Evolutionary conservation across 2,329 filamentous ascomycete genomes (phyloP).

Genomic region (Simplicillium sp.): DNA sequence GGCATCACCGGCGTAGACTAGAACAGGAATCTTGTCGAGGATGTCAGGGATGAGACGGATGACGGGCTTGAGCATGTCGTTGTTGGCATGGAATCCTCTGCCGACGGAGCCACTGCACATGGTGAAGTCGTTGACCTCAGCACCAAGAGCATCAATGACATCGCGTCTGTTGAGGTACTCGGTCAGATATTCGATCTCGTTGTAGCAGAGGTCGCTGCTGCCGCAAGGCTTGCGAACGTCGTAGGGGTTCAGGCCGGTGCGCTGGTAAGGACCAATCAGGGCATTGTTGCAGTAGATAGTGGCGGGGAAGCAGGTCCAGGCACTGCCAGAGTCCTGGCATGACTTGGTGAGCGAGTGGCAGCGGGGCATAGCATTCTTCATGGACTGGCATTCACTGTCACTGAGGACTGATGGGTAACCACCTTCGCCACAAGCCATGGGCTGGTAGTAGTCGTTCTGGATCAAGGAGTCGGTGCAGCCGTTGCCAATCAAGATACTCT

Average conservation of each 20-base stretch:
- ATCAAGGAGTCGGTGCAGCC: slow-evolving; percentile 88
- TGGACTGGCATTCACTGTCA: slow-evolving; percentile 66
- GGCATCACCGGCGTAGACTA: slow-evolving; percentile 86
- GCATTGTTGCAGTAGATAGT: slow-evolving; percentile 99
- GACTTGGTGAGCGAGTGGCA: slow-evolving; percentile 80
- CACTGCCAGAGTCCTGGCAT: slow-evolving; percentile 87
- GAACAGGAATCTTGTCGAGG: slow-evolving; percentile 82
- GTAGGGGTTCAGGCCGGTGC: slow-evolving; percentile 87
- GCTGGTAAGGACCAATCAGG: slow-evolving; percentile 88
- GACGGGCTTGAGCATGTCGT: slow-evolving; percentile 99
- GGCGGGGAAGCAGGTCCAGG: slow-evolving; percentile 87
- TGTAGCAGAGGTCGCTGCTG: slow-evolving; percentile 84
- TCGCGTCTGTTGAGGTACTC: slow-evolving; percentile 76
- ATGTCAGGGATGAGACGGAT: slow-evolving; percentile 79
- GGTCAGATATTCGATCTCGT: slow-evolving; percentile 77
- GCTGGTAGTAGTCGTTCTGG: slow-evolving; percentile 91
- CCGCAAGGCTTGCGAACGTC: slow-evolving; percentile 84
- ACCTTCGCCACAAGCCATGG: slow-evolving; percentile 95
- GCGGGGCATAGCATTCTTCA: slow-evolving; percentile 86
- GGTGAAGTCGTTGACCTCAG: slow-evolving; percentile 80
- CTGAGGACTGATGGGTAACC: slow-evolving; percentile 83
- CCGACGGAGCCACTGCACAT: slow-evolving; percentile 99
- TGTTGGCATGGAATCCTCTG: slow-evolving; percentile 93
- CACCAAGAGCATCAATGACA: slow-evolving; percentile 81
- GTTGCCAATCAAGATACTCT: slow-evolving; percentile 92